phyloP scores from a whole-genome alignment of 106 monocot genomes.

The Phalaenopsis equestris region DNA sequence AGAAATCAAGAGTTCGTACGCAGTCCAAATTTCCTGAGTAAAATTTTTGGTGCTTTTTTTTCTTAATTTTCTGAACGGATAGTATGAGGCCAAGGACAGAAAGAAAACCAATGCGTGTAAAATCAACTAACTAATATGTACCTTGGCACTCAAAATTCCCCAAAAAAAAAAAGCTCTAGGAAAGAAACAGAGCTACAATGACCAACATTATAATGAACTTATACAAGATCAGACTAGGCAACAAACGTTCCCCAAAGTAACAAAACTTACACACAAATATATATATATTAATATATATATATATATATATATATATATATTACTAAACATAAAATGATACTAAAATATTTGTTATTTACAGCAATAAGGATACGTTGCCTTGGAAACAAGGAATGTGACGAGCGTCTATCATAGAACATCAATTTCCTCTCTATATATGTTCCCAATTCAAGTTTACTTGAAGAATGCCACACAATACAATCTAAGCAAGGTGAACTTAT shows the following conservation, averaged over 20 bases:
- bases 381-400: conserved; percentile 4
- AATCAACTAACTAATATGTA: not conserved
- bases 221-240: not conserved
- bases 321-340: not conserved
- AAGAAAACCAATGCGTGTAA: not conserved
- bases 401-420: conserved; percentile 4
- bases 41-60: not conserved
- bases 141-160: too few species aligned
- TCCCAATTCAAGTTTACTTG: not conserved
- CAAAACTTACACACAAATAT: not conserved
- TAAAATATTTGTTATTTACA: not conserved
- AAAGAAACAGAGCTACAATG: not conserved
- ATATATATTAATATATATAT: too few species aligned
- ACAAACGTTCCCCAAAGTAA: not conserved
- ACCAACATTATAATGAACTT: not conserved
- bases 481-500: not conserved
- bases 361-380: not conserved
- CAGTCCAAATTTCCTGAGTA: not conserved
- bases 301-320: not conserved
- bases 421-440: not conserved
- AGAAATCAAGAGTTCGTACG: not conserved
- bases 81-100: not conserved
- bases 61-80: not conserved
- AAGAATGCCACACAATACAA: conserved; percentile 5
- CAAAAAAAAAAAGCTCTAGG: not conserved